These are phyloP conservation scores for Protomyces inundatus DNA, from an alignment of 1,139 yeast genomes.

Conservation along the genomic window DNA sequence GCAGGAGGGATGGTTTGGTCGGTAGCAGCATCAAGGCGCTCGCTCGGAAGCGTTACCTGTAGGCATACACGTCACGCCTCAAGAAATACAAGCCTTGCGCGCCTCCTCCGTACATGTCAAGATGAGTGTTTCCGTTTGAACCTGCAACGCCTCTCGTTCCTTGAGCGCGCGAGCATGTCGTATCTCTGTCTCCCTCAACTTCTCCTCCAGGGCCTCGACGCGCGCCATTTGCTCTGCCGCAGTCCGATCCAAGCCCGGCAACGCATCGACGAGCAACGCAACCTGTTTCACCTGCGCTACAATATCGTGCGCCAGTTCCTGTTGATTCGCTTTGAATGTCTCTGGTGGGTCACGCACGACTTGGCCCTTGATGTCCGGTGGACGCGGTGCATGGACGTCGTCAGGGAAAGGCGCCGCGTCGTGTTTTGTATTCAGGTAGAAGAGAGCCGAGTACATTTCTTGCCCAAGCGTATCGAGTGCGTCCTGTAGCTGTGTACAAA, in stretches of 20 bases:
- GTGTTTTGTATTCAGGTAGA: slow-evolving; percentile 72
- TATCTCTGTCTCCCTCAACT: slow-evolving; percentile 40
- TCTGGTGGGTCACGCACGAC: slow-evolving; percentile 1
- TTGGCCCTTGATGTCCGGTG: slow-evolving; percentile 6
- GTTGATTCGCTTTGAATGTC: slow-evolving; percentile 37
- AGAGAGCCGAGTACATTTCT: slow-evolving; percentile 40
- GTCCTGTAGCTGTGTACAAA: slow-evolving; percentile 72
- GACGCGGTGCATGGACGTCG: slow-evolving; percentile 44
- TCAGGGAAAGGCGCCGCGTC: slow-evolving; percentile 50
- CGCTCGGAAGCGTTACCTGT: too few relatives aligned
- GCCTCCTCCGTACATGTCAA: not conserved
- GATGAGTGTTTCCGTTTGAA: not conserved
- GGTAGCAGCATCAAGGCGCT: too few relatives aligned
- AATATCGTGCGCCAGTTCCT: slow-evolving; percentile 67
- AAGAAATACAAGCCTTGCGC: not conserved
- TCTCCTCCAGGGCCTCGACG: slow-evolving; percentile 59
- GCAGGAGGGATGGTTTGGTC: not conserved
- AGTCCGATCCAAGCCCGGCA: slow-evolving; percentile 90
- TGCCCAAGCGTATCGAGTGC: slow-evolving; percentile 65
- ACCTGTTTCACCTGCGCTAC: slow-evolving; percentile 83
- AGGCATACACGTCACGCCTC: not conserved
- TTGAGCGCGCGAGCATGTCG: not conserved
- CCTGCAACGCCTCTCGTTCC: not conserved
- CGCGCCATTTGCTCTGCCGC: slow-evolving; percentile 64
- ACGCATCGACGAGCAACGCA: slow-evolving; percentile 72